Base-by-base conservation (phyloP, 2,329 filamentous ascomycete genomes). In the Pestalotiopsis fici region DNA sequence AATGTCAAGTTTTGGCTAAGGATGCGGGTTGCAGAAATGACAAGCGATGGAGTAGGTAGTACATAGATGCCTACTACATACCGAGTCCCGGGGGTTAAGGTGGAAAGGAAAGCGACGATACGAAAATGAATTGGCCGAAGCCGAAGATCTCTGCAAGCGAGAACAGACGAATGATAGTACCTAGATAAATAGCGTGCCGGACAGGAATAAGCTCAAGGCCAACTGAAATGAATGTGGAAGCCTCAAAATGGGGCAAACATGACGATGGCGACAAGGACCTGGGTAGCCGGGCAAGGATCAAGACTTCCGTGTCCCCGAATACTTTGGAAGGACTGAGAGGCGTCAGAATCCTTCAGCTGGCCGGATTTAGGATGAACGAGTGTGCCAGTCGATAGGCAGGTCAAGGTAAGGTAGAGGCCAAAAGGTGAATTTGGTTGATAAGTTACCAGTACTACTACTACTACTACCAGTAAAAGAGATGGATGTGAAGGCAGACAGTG, bases 211-310 rank as follows among this genome's bases (percentile, higher is more conserved):
- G 28, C 27, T 37, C 57, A 39, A 37, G 11, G 27, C 11, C 25
- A 21, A 25, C 7, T 60, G 25, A 60, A 60, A 60, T 60, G 57
- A 60, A 31, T 39, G 57, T 60, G 57, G 55, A 21, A 60, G 57
- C 57, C 57, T 60, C 57, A 37, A 39, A 21, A 39, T 21, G 43
- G 43, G 43, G 43, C 43, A 18, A 9, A 50, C 43, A 50, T 57
- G 55, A 57, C 13, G 55, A 57, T 27, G 55, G 21, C 11, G n/a
- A 27, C 27, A 18, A 35, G 18, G 31, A 59, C 28, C 15, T 60
- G 57, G 15, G 15, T 21, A 21, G 28, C 21, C 27, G 25, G 57
- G n/a, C 57, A 35, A 60, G 28, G n/a, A 31, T 21, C 28, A 35
- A 27, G 25, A 21, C 27, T 31, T 57, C 55, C 55, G 27, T 12